Evolutionary conservation across 495 filamentous ascomycete species (phyloP), one percentile per base, ranked within the genome.

Genomic region (Lentithecium fluviatile): DNA sequence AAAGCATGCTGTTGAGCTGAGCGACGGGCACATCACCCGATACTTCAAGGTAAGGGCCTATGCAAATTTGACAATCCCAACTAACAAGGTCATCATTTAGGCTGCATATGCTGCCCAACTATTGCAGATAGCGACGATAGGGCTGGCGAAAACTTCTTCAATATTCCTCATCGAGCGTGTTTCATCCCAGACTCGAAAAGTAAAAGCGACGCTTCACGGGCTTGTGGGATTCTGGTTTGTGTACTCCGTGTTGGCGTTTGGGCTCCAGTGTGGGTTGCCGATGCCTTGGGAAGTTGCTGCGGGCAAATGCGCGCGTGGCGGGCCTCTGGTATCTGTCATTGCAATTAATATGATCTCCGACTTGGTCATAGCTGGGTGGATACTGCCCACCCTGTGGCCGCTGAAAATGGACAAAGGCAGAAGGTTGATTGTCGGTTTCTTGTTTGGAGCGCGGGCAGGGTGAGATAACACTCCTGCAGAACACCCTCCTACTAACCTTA

Each of bases 261-360:
- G 48, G 1, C 58, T 67, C 42, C 65, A 67, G 38, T 67, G 65
- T 45, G 25, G 42, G 23, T n/a, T 60, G 1, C 55, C 62, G 13
- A 26, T 23, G 6, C 65, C 62, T 15, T 67, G 62, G 62, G 23
- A 19, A n/a, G 23, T 40, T 20, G 12, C 15, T 13, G 2, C 24
- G 2, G n/a, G 20, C 4, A 59, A 32, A 21, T 67, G 65, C 38
- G 13, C 2, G 15, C 42, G 61, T 12, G 29, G 49, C 21, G 55
- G 62, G 10, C 29, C 38, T 21, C 46, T 65, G 20, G 58, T 52
- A 32, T 36, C 64, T 2, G 53, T 67, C 34, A 64, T 64, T 21
- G 60, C 38, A 2, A 47, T 67, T 2, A 67, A 67, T 38, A 67
- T 67, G 17, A 21, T 50, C 7, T 67, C 64, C 2, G 64, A 67